Conservation (phyloP, 1,139 yeast species). For the Pichia sp. region DNA sequence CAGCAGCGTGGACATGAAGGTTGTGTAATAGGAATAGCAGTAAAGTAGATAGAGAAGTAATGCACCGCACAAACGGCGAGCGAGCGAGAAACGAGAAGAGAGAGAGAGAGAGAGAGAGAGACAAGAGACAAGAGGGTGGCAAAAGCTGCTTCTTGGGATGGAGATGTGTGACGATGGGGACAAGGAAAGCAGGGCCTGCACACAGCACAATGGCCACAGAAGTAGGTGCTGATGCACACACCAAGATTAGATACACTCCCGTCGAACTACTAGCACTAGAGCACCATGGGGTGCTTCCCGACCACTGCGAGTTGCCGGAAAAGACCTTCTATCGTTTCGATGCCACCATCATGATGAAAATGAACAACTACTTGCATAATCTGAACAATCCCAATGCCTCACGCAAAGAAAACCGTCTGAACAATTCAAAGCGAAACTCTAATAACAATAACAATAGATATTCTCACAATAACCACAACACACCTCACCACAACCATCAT, state of each 20-base stretch:
- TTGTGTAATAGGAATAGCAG: constrained; percentile 14
- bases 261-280: constrained; percentile 17
- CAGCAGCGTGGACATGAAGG: constrained; percentile 22
- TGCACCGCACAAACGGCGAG: too few species aligned
- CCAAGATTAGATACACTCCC: constrained; percentile 13
- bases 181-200: too few species aligned
- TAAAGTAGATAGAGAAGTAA: too few species aligned
- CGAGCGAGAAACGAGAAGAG: too few species aligned
- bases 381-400: not conserved
- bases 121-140: too few species aligned
- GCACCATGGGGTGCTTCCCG: constrained; percentile 16
- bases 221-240: too few species aligned
- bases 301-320: constrained; percentile 19
- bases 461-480: not conserved
- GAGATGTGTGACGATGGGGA: too few species aligned
- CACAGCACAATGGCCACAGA: too few species aligned
- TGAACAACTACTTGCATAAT: constrained; percentile 10
- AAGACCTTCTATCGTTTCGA: constrained; percentile 23
- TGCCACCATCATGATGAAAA: constrained; percentile 9
- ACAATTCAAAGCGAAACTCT: not conserved
- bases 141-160: too few species aligned
- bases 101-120: too few species aligned
- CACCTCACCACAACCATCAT: not conserved
- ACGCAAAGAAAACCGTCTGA: not conserved
- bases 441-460: not conserved